These are phyloP conservation scores for Caloboletus firmus DNA, from an alignment of 1,284 basidiomycete genomes.

Conservation along the genomic window DNA sequence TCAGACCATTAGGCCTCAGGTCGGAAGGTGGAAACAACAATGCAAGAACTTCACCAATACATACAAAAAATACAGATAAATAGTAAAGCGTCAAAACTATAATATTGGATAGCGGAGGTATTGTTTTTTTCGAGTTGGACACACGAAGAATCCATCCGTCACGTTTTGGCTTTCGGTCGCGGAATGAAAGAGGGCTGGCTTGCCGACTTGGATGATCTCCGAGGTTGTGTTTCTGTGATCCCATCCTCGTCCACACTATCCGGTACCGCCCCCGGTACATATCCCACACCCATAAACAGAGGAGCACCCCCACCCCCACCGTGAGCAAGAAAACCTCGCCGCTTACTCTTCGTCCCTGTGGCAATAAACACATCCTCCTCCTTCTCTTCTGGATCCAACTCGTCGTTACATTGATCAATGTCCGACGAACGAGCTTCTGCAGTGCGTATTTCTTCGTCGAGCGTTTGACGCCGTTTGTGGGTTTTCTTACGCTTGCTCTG, in stretches of 20 bases:
- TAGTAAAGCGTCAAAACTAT: conserved; percentile 8
- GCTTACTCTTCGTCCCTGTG: conserved; percentile 53
- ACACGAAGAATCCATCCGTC: conserved; percentile 1
- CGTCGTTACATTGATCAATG: conserved; percentile 36
- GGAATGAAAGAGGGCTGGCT: conserved; percentile 29
- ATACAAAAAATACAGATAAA: conserved; percentile 30
- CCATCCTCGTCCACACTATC: conserved; percentile 21
- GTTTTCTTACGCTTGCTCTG: conserved; percentile 30
- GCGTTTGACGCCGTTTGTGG: conserved; percentile 45
- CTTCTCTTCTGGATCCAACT: conserved; percentile 33
- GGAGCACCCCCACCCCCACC: conserved; percentile 69
- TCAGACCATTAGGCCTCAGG: not conserved
- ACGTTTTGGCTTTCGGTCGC: conserved; percentile 23
- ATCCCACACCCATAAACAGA: conserved; percentile 67
- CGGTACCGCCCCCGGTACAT: conserved; percentile 49
- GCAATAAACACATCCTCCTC: conserved; percentile 50
- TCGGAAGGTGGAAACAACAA: not conserved
- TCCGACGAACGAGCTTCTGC: conserved; percentile 40
- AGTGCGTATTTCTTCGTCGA: conserved; percentile 63
- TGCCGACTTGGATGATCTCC: conserved; percentile 9
- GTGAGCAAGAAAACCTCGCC: conserved; percentile 63
- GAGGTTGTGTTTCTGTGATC: not conserved
- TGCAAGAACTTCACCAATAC: conserved; percentile 9
- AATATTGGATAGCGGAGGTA: conserved; percentile 5
- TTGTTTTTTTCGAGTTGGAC: not conserved